Percentiles rank a stretch among this genome's conserved stretches.
These are phyloP conservation scores for Psilocybe cubensis DNA, from an alignment of 768 basidiomycete species.

Conservation along the genomic window DNA sequence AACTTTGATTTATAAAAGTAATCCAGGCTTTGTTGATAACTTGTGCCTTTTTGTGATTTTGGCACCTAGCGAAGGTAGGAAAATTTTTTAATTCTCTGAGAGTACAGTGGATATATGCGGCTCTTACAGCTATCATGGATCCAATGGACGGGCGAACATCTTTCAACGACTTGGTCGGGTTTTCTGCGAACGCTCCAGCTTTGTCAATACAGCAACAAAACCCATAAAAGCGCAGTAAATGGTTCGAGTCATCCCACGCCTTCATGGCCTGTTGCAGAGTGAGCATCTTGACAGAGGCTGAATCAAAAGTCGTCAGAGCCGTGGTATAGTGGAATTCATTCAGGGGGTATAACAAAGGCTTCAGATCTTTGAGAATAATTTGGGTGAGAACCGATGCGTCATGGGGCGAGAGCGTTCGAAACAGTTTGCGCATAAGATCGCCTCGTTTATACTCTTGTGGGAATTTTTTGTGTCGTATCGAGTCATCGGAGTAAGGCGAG, in stretches of 20 bases:
- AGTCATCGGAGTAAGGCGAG: slow-evolving; percentile 60
- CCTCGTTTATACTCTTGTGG: slow-evolving; percentile 28
- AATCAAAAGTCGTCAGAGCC: slow-evolving; percentile 60
- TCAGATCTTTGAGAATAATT: slow-evolving; percentile 86
- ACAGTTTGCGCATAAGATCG: slow-evolving; percentile 57
- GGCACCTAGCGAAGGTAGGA: slow-evolving; percentile 71
- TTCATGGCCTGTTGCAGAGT: slow-evolving; percentile 68
- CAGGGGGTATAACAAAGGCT: slow-evolving; percentile 77
- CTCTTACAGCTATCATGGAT: slow-evolving; percentile 60
- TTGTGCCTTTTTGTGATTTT: slow-evolving; percentile 77
- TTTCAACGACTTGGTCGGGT: slow-evolving; percentile 26
- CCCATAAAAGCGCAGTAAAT: slow-evolving; percentile 56
- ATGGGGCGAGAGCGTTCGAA: slow-evolving; percentile 56
- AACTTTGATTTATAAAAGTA: slow-evolving; percentile 42
- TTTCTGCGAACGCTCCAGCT: slow-evolving; percentile 50
- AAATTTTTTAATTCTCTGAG: slow-evolving; percentile 7
- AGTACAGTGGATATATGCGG: not conserved
- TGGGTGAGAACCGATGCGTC: slow-evolving; percentile 79
- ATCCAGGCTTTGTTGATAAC: slow-evolving; percentile 57
- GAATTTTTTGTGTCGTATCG: slow-evolving; percentile 42
- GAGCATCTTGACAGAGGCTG: slow-evolving; percentile 56
- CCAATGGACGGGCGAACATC: slow-evolving; percentile 52
- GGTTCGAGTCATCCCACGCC: slow-evolving; percentile 66
- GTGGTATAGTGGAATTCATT: slow-evolving; percentile 50
- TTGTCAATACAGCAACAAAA: slow-evolving; percentile 61